A percentile compares a stretch with the other conserved stretches of the same genome.
These are phyloP conservation scores for Condylostoma magnum DNA, from an alignment of 169 alveolate species.

Conservation along the genomic window DNA sequence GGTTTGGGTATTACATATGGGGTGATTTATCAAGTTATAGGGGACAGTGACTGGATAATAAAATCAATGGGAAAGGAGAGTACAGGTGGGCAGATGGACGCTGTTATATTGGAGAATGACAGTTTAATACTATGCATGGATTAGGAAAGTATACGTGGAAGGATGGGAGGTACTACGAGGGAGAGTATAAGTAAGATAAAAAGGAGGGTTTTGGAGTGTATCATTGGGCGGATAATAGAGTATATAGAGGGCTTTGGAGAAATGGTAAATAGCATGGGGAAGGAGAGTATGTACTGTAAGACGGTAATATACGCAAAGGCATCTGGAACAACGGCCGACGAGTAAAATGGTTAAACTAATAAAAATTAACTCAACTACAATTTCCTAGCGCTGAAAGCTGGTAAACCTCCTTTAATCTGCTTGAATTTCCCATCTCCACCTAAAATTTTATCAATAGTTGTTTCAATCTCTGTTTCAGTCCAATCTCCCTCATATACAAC, in stretches of 20 bases:
- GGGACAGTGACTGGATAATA: slow-evolving; percentile 38
- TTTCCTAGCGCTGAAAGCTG: too few relatives aligned
- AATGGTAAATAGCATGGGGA: slow-evolving; percentile 39
- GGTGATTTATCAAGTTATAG: not conserved
- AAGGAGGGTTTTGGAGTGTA: slow-evolving; percentile 53
- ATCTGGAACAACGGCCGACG: slow-evolving; percentile 38
- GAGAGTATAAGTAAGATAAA: slow-evolving; percentile 33
- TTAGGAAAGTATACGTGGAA: slow-evolving; percentile 47
- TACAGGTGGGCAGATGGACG: slow-evolving; percentile 55
- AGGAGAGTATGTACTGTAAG: slow-evolving; percentile 17
- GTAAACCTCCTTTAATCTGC: slow-evolving; percentile 20
- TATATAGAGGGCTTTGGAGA: slow-evolving; percentile 47
- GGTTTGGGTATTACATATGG: not conserved
- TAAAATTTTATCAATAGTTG: slow-evolving; percentile 1
- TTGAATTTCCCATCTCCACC: slow-evolving; percentile 20
- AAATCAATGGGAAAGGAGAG: slow-evolving; percentile 49
- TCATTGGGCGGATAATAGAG: slow-evolving; percentile 55
- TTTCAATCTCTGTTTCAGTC: not conserved
- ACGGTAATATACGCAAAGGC: slow-evolving; percentile 32
- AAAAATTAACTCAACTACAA: not conserved
- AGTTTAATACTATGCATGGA: slow-evolving; percentile 41
- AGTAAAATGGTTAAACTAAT: not conserved
- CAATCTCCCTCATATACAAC: slow-evolving; percentile 13
- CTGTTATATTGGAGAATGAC: slow-evolving; percentile 47
- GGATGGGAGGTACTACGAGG: slow-evolving; percentile 59